phyloP scores from a whole-genome alignment of 2,329 filamentous ascomycete genomes.

The Aspergillus japonicus region DNA sequence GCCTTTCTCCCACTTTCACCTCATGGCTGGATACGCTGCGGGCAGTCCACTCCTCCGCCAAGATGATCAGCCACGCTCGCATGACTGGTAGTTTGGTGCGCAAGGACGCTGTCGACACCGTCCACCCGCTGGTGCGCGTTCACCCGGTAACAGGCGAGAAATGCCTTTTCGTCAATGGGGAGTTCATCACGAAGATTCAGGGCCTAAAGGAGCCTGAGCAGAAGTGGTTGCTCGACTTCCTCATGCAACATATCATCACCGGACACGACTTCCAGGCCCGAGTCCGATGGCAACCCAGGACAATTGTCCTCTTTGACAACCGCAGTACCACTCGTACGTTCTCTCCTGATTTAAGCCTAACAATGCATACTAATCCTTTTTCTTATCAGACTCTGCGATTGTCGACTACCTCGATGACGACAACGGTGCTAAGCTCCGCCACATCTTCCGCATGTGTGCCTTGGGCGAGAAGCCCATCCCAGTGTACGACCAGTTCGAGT shows the following conservation, averaged over 20 bases:
- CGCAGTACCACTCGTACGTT: constrained; percentile 47
- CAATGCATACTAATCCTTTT: neutral
- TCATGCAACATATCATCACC: constrained; percentile 48
- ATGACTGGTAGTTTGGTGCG: constrained; percentile 45
- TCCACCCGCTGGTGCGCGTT: constrained; percentile 48
- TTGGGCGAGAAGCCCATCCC: constrained; percentile 52
- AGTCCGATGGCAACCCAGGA: constrained; percentile 50
- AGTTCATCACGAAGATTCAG: constrained; percentile 50
- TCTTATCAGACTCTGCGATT: constrained; percentile 47
- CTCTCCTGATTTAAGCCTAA: constrained; percentile 14
- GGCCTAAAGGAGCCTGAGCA: constrained; percentile 51
- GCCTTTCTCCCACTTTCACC: constrained; percentile 54
- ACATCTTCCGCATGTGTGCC: constrained; percentile 52
- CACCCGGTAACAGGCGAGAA: constrained; percentile 52
- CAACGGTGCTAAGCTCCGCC: constrained; percentile 46
- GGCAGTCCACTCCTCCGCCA: constrained; percentile 43
- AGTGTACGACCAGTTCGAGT: constrained; percentile 37
- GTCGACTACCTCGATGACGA: constrained; percentile 52
- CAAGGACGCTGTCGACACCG: constrained; percentile 45
- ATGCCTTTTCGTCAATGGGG: constrained; percentile 49
- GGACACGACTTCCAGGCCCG: constrained; percentile 51
- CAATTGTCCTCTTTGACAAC: constrained; percentile 54
- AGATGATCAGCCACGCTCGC: constrained; percentile 46
- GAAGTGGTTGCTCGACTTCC: constrained; percentile 47
- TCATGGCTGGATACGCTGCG: constrained; percentile 34